These are phyloP conservation scores for Botrytis sinoallii DNA, from an alignment of 2,329 filamentous ascomycete genomes.

Conservation along the genomic window DNA sequence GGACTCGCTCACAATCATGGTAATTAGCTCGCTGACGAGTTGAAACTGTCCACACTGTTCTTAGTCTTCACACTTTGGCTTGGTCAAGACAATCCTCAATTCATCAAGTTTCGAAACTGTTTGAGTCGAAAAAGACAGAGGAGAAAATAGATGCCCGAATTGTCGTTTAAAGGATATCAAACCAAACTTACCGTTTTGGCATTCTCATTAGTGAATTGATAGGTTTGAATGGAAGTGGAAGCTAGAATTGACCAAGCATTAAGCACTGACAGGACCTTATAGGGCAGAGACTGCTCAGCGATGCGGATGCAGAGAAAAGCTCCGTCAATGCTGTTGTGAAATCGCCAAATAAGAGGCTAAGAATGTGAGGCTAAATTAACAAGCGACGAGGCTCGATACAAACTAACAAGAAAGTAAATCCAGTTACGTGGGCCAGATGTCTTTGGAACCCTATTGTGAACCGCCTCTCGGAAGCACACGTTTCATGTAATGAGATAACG, in stretches of 20 bases:
- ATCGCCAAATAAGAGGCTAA: background rate
- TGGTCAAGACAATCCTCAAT: background rate
- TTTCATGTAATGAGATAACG: background rate
- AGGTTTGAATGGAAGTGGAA: background rate
- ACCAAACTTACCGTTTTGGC: background rate
- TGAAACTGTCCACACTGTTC: background rate
- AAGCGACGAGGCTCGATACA: background rate
- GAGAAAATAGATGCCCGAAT: background rate
- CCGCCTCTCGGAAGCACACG: background rate
- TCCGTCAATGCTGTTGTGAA: background rate
- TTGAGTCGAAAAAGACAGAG: background rate
- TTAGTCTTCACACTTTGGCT: background rate
- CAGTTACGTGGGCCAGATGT: background rate
- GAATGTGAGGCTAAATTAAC: background rate
- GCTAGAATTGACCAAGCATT: background rate
- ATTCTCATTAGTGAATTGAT: background rate
- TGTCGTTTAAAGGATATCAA: no score
- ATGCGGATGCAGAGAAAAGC: background rate
- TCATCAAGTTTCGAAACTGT: background rate
- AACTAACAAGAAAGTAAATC: background rate
- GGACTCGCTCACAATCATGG: background rate
- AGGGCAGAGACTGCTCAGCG: background rate
- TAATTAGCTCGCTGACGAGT: background rate
- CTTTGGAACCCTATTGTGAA: background rate
- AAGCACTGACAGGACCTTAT: background rate